Percentiles rank a stretch among this genome's conserved stretches.
Conservation (phyloP, 2,329 filamentous ascomycete species). For the Exophiala aquamarina region DNA sequence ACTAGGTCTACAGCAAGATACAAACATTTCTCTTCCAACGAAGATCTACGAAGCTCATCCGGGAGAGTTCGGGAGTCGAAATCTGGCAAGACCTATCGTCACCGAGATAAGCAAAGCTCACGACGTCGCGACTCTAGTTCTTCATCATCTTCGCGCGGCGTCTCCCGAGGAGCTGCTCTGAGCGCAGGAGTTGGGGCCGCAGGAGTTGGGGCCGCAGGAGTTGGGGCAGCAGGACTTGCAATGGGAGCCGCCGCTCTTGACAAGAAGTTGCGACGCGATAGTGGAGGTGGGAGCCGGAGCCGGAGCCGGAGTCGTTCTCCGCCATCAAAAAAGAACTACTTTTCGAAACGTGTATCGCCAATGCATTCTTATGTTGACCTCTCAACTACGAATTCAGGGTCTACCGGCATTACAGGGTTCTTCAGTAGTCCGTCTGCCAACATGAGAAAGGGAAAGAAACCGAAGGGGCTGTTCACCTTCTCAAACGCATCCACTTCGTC, state of each 20-base stretch:
- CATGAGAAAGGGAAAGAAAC: slow-evolving; percentile 40
- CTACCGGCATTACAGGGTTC: slow-evolving; percentile 61
- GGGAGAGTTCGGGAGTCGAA: slow-evolving; percentile 30
- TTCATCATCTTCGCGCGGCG: slow-evolving; percentile 16
- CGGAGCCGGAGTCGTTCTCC: slow-evolving; percentile 38
- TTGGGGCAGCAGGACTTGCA: slow-evolving; percentile 37
- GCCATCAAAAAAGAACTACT: slow-evolving; percentile 30
- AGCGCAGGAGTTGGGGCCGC: slow-evolving; percentile 30
- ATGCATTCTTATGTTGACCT: slow-evolving; percentile 66
- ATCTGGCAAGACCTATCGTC: slow-evolving; percentile 6
- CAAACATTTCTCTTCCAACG: slow-evolving; percentile 47
- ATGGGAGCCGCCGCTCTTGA: slow-evolving; percentile 33
- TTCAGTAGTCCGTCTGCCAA: slow-evolving; percentile 63
- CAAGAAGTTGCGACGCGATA: slow-evolving; percentile 28
- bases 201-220: slow-evolving; percentile 32
- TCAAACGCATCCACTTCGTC: slow-evolving; percentile 67
- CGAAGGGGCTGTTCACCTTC: slow-evolving; percentile 54
- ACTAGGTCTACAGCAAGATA: slow-evolving; percentile 33
- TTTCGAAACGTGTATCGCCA: slow-evolving; percentile 48
- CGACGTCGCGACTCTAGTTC: slow-evolving; percentile 20
- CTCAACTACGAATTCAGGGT: slow-evolving; percentile 54
- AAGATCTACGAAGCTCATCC: slow-evolving; percentile 33
- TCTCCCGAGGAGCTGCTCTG: slow-evolving; percentile 34
- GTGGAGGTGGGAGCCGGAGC: slow-evolving; percentile 30
- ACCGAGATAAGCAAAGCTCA: neutral